Conservation (phyloP, 352 stramenopile species). For the Hyaloperonospora arabidopsidis region DNA sequence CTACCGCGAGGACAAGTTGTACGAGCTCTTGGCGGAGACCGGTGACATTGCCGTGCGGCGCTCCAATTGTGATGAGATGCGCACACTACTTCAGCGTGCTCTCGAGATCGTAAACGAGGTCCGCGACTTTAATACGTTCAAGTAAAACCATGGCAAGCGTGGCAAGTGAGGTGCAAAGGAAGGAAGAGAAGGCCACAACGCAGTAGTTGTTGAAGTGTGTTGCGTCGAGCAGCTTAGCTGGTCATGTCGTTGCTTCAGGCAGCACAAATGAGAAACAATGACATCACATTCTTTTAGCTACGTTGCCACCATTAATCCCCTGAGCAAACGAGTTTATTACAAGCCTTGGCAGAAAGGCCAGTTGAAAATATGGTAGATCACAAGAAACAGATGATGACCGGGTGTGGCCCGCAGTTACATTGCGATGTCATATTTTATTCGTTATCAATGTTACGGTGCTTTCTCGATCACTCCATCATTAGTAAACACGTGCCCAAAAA, state of each 20-base stretch:
- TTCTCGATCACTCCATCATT: too few species aligned
- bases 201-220: not conserved
- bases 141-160: conserved; percentile 42
- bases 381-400: too few species aligned
- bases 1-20: conserved; percentile 95
- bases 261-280: not conserved
- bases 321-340: too few species aligned
- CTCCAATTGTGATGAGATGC: conserved; percentile 95
- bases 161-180: conserved; percentile 39
- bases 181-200: not conserved
- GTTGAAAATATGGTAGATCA: too few species aligned
- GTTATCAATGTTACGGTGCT: too few species aligned
- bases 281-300: not conserved
- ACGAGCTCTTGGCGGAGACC: conserved; percentile 92
- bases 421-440: too few species aligned
- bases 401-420: too few species aligned
- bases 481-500: too few species aligned
- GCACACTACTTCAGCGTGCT: conserved; percentile 90
- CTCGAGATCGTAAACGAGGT: conserved; percentile 98
- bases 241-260: too few species aligned
- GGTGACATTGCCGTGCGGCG: conserved; percentile 91
- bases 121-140: conserved; percentile 96
- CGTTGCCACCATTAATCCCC: not conserved
- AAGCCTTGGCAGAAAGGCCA: too few species aligned
- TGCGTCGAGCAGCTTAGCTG: not conserved